Conservation (phyloP, 495 filamentous ascomycete species). For the Penicillium goetzii region DNA sequence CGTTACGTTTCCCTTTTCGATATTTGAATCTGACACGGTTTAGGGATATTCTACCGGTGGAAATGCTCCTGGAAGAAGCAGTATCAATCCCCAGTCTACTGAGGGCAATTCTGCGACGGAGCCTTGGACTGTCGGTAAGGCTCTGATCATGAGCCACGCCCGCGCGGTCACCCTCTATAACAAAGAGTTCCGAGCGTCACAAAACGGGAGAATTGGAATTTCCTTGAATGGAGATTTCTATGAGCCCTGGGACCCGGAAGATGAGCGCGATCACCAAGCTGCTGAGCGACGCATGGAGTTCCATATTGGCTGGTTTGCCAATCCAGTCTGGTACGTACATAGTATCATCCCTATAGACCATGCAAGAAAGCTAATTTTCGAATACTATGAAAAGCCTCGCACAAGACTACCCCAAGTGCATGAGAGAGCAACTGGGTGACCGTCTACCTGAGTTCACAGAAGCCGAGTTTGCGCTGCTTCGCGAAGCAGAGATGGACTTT, state of each 20-base stretch:
- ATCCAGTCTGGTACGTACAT: conserved; percentile 56
- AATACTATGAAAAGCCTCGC: conserved; percentile 51
- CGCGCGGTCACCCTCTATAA: conserved; percentile 43
- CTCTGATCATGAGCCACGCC: conserved; percentile 44
- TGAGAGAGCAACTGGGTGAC: conserved; percentile 66
- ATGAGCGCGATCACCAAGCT: conserved; percentile 40
- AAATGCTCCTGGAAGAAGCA: conserved; percentile 25
- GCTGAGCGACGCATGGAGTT: conserved; percentile 49
- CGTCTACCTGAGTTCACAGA: conserved; percentile 65
- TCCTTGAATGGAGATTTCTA: conserved; percentile 54
- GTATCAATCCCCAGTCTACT: conserved; percentile 32
- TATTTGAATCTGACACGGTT: not conserved
- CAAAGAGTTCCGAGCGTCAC: conserved; percentile 35
- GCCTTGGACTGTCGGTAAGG: conserved; percentile 49
- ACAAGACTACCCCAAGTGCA: conserved; percentile 64
- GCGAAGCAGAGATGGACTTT: conserved; percentile 63
- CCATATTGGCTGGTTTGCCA: conserved; percentile 57
- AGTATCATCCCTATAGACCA: conserved; percentile 2
- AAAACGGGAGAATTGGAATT: conserved; percentile 31
- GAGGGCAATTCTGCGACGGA: conserved; percentile 33
- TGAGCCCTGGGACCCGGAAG: conserved; percentile 46
- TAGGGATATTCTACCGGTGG: conserved; percentile 24
- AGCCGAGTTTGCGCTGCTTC: conserved; percentile 61
- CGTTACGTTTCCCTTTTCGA: not conserved
- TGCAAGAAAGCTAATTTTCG: conserved; percentile 14